Base-by-base conservation (phyloP, 148 eudicot species). In the Rhododendron henanense region DNA sequence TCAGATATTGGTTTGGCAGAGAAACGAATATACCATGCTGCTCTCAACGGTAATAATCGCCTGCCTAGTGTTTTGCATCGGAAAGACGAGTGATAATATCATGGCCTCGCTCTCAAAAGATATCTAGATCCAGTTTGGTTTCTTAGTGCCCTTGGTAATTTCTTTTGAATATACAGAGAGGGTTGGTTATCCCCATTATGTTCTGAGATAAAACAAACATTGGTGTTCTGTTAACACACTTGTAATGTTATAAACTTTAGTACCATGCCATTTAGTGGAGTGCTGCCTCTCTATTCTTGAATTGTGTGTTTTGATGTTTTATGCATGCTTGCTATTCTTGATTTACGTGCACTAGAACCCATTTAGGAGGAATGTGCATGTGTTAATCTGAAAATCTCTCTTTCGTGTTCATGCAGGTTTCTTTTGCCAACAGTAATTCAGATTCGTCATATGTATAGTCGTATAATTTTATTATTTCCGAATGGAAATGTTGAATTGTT, bases 1-100 rank as follows among this genome's bases (percentile, higher is more conserved):
- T 92, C 98, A 85, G 99, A 96, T 92, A 91, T 95, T 86, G 99
- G 99, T 84, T 88, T 96, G 93, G 91, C 99, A 15, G 99, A 96
- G 94, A 96, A 96, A 85, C 92, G 99, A 88, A 88, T 94, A 88
- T 96, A 95, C 90, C 99, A 93, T 81, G 93, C 97, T n/a, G 98
- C 94, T 84, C 90, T 96, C 88, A 91, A 95, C 88, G 98, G 99
- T 95, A 94, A 94, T 94, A 90, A 89, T 94, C 90, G 91, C 88
- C 89, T 87, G 95, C 94, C 90, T 94, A 93, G 90, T 93, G 96
- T 90, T 92, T 90, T 90, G 91, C 98, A 90, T 95, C 96, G 87
- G 96, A 96, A 96, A 96, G 94, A 90, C 78, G 97, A 94, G 86
- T 96, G 96, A 95, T 91, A 90, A 87, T 91, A 87, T 91, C 89